These are phyloP conservation scores for Talaromyces sp. DNA, from an alignment of 2,329 filamentous ascomycete species.

Conservation along the genomic window DNA sequence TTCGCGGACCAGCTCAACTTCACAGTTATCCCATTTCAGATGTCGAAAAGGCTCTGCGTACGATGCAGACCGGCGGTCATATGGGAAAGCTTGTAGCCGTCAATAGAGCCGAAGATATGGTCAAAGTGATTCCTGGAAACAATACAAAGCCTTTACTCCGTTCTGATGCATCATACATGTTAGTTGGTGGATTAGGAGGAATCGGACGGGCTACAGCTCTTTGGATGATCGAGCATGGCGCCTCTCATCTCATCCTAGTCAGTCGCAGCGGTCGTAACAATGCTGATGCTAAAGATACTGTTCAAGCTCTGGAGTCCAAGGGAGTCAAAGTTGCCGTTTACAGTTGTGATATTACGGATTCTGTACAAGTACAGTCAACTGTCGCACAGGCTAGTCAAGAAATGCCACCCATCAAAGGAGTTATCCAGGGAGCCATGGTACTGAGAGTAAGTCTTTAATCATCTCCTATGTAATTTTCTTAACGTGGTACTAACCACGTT, in stretches of 20 bases:
- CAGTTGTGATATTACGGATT: slow-evolving; percentile 21
- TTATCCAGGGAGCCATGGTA: slow-evolving; percentile 33
- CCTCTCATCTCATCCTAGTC: slow-evolving; percentile 28
- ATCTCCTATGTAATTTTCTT: not conserved
- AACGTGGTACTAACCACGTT: not conserved
- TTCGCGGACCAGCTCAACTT: slow-evolving; percentile 19
- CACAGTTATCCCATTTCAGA: slow-evolving; percentile 18
- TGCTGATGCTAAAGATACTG: not conserved
- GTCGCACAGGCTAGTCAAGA: slow-evolving; percentile 16
- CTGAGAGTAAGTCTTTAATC: slow-evolving; percentile 18
- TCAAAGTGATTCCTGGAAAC: slow-evolving; percentile 8
- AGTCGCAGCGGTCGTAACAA: slow-evolving; percentile 20
- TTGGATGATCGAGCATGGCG: slow-evolving; percentile 26
- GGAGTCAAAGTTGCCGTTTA: not conserved
- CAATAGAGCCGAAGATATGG: slow-evolving; percentile 14
- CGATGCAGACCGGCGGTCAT: slow-evolving; percentile 21
- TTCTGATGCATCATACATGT: slow-evolving; percentile 21
- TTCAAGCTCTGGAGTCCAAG: not conserved
- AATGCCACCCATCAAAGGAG: slow-evolving; percentile 31
- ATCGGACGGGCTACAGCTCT: slow-evolving; percentile 23
- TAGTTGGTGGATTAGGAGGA: slow-evolving; percentile 22
- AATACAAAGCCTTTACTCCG: slow-evolving; percentile 22
- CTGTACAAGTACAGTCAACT: slow-evolving; percentile 19
- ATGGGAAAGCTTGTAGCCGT: slow-evolving; percentile 23
- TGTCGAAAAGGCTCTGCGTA: slow-evolving; percentile 22